phyloP scores from a whole-genome alignment of 352 stramenopile genomes.

The Thalassiosira delicatula region DNA sequence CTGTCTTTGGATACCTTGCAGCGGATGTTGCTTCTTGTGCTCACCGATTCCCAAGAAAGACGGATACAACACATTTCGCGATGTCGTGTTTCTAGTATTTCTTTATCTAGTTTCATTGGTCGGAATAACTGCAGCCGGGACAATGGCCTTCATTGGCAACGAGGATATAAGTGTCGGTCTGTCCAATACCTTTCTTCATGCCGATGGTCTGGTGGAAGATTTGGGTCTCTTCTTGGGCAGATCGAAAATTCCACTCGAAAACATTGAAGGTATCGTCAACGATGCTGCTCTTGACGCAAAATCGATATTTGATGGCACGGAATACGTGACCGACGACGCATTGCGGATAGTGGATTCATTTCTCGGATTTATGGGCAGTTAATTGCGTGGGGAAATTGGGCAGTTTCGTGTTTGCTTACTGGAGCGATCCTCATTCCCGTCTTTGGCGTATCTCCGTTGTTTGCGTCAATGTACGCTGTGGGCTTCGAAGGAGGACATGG shows the following conservation, averaged over 20 bases:
- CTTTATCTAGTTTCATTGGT: conserved; percentile 58
- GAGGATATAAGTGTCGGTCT: conserved; percentile 62
- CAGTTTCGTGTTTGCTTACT: conserved; percentile 4
- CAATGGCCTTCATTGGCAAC: conserved; percentile 64
- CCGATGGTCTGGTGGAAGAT: conserved; percentile 57
- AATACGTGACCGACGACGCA: conserved; percentile 59
- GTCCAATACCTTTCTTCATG: conserved; percentile 59
- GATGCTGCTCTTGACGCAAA: conserved; percentile 56
- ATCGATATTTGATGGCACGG: conserved; percentile 63
- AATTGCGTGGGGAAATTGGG: conserved; percentile 23
- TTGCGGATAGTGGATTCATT: conserved; percentile 57
- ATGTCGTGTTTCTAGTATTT: conserved; percentile 61
- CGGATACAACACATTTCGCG: conserved; percentile 52
- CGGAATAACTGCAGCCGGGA: conserved; percentile 31
- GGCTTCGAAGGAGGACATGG: conserved; percentile 17
- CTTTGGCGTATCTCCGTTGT: conserved; percentile 19
- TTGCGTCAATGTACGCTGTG: conserved; percentile 18
- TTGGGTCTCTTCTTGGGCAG: conserved; percentile 52
- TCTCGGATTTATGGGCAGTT: conserved; percentile 35
- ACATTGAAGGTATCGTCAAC: conserved; percentile 54
- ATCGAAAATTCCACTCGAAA: conserved; percentile 57
- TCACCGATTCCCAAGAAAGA: too few species aligned
- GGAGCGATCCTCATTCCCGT: conserved; percentile 20
- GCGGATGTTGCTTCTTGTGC: too few species aligned
- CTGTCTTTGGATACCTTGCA: too few species aligned